Evolutionary conservation across 1,284 basidiomycete genomes (phyloP).

Genomic region (Crucibulum parvulum): DNA sequence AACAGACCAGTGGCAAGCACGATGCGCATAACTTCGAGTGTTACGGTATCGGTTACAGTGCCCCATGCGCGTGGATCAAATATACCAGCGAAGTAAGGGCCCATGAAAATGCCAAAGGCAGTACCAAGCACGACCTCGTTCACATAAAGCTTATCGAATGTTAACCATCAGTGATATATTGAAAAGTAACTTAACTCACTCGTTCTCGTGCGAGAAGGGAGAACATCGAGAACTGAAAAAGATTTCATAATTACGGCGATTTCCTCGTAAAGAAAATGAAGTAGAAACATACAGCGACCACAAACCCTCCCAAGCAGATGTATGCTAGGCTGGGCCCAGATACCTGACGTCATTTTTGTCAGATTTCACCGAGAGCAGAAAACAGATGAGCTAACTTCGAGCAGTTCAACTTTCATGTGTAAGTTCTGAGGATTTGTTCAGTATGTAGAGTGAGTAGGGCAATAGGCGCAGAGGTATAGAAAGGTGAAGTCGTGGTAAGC

Average conservation of each 20-base stretch:
- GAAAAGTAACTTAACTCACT: conserved; percentile 35
- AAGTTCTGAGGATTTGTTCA: neutral
- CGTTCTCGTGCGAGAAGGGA: conserved; percentile 86
- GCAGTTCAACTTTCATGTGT: conserved; percentile 12
- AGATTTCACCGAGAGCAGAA: neutral
- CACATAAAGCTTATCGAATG: neutral
- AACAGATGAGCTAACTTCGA: conserved; percentile 34
- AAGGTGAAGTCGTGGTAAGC: no score
- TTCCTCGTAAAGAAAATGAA: neutral
- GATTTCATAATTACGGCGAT: neutral
- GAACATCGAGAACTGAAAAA: conserved; percentile 76
- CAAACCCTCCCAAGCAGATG: conserved; percentile 81
- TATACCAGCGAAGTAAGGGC: conserved; percentile 77
- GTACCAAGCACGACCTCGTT: conserved; percentile 43
- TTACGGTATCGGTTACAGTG: conserved; percentile 60
- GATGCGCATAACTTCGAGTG: conserved; percentile 79
- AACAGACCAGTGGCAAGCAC: conserved; percentile 77
- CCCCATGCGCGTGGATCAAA: conserved; percentile 88
- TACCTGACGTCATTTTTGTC: conserved; percentile 40
- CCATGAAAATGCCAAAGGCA: conserved; percentile 63
- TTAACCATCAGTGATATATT: neutral
- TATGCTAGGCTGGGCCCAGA: conserved; percentile 65
- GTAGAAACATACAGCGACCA: conserved; percentile 58
- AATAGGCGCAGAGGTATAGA: no score
- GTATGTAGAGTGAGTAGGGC: no score